Evolutionary conservation across 202 grass and related monocot genomes (phyloP), one percentile per base, ranked within the genome.

Genomic region (Hordeum pubiflorum): DNA sequence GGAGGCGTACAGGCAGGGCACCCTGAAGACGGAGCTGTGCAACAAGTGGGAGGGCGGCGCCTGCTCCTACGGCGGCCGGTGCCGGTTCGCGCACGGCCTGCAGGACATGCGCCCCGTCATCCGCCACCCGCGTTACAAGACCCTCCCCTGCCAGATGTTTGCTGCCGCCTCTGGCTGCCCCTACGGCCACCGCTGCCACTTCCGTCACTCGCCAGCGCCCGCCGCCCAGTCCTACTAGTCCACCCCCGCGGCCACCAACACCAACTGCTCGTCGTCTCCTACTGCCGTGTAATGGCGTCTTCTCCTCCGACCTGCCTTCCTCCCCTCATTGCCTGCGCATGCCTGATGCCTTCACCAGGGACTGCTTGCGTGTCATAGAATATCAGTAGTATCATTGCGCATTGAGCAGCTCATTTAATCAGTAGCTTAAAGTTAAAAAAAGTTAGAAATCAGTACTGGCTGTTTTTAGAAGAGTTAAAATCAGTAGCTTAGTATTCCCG

Each of bases 41-140:
- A 97, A 97, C 90, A 97, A 97, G 65, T 93, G 93, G 93, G 80
- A 69, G 78, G 31, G 18, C 6, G 88, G 83, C 13, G 74, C 22
- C 38, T 97, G 93, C 75, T 81, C 88, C 44, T 97, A 89, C 70
- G 78, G 60, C 24, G 41, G 27, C 14, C 80, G 85, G 23, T 97
- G 93, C 88, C 86, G 90, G 68, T 97, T 97, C 73, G 93, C 90
- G 81, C 93, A 97, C 23, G 90, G 90, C 32, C 67, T 91, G 69
- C 83, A 85, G 86, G 93, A 97, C 83, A 88, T 97, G 81, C 73
- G 93, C 74, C 90, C 90, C 17, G 88, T 97, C 63, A 62, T 97
- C 79, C 90, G 93, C 72, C 93, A 97, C 88, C 90, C 93, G 58
- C 93, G 88, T 70, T 97, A 91, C 90, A 93, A 97, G 86, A 97